These are phyloP conservation scores for Jacaranda copaia DNA, from an alignment of 257 asterid genomes.

Conservation along the genomic window DNA sequence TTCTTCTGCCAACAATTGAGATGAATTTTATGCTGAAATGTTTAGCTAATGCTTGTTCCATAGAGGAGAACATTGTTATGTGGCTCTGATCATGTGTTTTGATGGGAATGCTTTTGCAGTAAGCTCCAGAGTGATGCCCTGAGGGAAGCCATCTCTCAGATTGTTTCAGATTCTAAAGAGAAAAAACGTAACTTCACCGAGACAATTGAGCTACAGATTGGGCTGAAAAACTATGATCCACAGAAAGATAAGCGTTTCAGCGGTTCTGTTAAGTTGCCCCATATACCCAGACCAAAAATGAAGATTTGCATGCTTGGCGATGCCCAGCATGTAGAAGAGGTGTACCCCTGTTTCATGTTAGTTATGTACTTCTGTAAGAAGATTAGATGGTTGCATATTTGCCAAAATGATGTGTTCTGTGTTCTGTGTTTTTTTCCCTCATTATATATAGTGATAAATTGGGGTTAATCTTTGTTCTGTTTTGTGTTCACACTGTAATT, in stretches of 20 bases:
- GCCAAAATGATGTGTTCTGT: neutral
- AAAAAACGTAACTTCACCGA: conserved; percentile 57
- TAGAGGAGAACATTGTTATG: neutral
- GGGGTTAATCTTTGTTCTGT: neutral
- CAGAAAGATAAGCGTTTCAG: conserved; percentile 67
- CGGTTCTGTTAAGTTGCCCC: conserved; percentile 66
- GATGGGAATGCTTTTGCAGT: conserved; percentile 35
- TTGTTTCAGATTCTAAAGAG: conserved; percentile 45
- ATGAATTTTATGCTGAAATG: neutral
- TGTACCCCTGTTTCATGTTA: conserved; percentile 3
- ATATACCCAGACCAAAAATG: conserved; percentile 65
- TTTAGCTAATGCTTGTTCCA: neutral
- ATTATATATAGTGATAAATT: neutral
- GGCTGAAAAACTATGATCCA: conserved; percentile 62
- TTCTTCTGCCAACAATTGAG: neutral
- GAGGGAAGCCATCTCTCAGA: conserved; percentile 53
- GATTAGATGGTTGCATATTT: neutral
- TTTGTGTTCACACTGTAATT: neutral
- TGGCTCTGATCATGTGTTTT: conserved; percentile 1
- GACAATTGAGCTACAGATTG: conserved; percentile 61
- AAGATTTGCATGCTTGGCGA: conserved; percentile 69
- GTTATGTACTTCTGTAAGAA: neutral
- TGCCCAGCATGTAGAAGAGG: conserved; percentile 68
- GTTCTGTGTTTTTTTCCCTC: no score
- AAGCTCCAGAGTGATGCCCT: conserved; percentile 61